Percentiles rank a stretch among this genome's conserved stretches.
These are phyloP conservation scores for Entelexis paramagnoliae DNA, from an alignment of 1,139 yeast species.

Conservation along the genomic window DNA sequence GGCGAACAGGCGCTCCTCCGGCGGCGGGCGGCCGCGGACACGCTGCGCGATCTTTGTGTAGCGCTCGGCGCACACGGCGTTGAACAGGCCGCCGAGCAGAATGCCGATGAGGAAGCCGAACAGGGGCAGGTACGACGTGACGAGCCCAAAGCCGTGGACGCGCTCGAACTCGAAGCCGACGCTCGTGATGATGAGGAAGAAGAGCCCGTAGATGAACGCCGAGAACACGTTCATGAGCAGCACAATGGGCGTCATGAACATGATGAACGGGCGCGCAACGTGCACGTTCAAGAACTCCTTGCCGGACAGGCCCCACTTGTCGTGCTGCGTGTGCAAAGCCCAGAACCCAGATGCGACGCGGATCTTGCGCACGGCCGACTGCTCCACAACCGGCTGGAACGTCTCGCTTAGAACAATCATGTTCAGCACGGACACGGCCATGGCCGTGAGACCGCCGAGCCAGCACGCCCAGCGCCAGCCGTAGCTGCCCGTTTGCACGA, in stretches of 20 bases:
- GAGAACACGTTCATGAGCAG: constrained; percentile 38
- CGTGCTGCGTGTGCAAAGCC: constrained; percentile 24
- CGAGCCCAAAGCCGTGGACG: constrained; percentile 16
- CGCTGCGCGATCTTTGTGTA: constrained; percentile 19
- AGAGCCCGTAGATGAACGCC: constrained; percentile 40
- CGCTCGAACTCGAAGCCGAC: constrained; percentile 24
- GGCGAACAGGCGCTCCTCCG: constrained; percentile 52
- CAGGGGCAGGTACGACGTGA: constrained; percentile 40
- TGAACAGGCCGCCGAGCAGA: constrained; percentile 38
- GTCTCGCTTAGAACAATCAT: constrained; percentile 54
- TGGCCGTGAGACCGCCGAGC: constrained; percentile 45
- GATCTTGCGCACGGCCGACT: constrained; percentile 45
- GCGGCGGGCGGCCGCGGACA: constrained; percentile 34
- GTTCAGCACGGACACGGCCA: constrained; percentile 42
- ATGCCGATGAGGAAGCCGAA: constrained; percentile 39
- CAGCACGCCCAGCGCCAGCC: constrained; percentile 26
- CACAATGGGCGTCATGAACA: constrained; percentile 41
- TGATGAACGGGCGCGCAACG: constrained; percentile 38
- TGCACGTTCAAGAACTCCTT: constrained; percentile 37
- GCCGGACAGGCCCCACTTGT: constrained; percentile 36
- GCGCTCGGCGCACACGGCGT: constrained; percentile 28
- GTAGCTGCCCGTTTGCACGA: constrained; percentile 22
- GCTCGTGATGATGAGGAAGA: constrained; percentile 37
- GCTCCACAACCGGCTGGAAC: constrained; percentile 56
- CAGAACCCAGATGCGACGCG: constrained; percentile 48